Evolutionary conservation across 495 filamentous ascomycete species (phyloP).

Genomic region (Penicillium simplicissimum): DNA sequence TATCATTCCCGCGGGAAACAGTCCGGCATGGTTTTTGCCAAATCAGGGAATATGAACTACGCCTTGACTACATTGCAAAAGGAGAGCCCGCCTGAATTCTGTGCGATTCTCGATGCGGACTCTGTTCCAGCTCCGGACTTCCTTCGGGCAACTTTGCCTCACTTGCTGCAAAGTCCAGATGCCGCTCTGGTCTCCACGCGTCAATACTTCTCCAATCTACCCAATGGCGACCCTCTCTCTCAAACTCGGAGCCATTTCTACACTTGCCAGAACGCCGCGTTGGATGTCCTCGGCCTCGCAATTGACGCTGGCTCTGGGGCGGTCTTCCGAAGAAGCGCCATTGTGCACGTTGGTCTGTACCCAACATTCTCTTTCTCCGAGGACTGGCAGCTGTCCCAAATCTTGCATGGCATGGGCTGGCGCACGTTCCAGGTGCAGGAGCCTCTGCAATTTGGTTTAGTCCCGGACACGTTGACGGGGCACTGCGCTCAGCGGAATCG

Average conservation of each 20-base stretch:
- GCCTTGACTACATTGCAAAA: constrained; percentile 43
- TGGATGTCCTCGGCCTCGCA: constrained; percentile 27
- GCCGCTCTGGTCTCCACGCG: constrained; percentile 34
- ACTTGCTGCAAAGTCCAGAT: constrained; percentile 42
- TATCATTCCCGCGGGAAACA: constrained; percentile 49
- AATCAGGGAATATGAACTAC: constrained; percentile 58
- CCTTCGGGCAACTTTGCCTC: constrained; percentile 51
- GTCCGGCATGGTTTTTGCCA: constrained; percentile 45
- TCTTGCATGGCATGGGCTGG: constrained; percentile 45
- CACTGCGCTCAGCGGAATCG: constrained; percentile 54
- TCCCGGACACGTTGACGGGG: constrained; percentile 48
- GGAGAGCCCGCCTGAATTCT: constrained; percentile 44
- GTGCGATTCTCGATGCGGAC: constrained; percentile 41
- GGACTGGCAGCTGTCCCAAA: constrained; percentile 49
- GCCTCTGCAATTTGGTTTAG: constrained; percentile 51
- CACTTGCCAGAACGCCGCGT: constrained; percentile 36
- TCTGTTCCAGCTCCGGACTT: constrained; percentile 51
- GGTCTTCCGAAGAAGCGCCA: constrained; percentile 43
- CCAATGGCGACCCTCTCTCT: constrained; percentile 46
- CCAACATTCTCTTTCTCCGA: constrained; percentile 53
- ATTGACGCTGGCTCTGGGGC: constrained; percentile 52
- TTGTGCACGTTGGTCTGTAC: constrained; percentile 50
- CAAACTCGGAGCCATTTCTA: constrained; percentile 48
- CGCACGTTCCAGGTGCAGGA: constrained; percentile 50
- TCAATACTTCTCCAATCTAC: constrained; percentile 55